Conservation (phyloP, 1,284 basidiomycete species). For the Polyporus tsugae region DNA sequence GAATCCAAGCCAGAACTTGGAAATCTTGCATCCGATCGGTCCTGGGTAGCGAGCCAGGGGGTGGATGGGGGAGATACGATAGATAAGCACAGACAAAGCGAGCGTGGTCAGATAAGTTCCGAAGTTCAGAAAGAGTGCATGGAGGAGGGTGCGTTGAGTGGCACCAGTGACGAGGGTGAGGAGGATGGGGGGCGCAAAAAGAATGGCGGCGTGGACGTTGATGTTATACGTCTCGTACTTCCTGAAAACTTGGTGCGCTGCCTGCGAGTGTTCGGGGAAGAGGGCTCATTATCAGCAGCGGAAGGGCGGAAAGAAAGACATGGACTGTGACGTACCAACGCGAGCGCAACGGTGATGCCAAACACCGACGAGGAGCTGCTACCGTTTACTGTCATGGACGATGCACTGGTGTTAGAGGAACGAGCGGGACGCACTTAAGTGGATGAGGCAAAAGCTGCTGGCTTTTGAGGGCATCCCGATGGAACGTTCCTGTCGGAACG, state of each 20-base stretch:
- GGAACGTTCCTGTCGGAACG: no score
- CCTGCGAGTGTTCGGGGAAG: not conserved
- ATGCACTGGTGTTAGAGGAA: not conserved
- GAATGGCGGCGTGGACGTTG: constrained; percentile 3
- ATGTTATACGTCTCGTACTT: constrained; percentile 12
- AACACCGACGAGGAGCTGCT: not conserved
- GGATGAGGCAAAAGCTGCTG: not conserved
- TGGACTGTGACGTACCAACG: not conserved
- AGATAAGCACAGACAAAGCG: constrained; percentile 3
- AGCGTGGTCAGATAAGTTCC: constrained; percentile 12
- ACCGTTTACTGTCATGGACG: not conserved
- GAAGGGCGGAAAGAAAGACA: not conserved
- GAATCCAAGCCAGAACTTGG: constrained; percentile 32
- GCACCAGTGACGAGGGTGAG: not conserved
- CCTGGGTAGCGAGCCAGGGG: constrained; percentile 31
- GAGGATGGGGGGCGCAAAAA: constrained; percentile 6
- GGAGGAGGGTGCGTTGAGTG: not conserved
- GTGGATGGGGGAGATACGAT: constrained; percentile 18
- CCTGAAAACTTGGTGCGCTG: constrained; percentile 11
- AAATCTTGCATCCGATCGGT: constrained; percentile 32
- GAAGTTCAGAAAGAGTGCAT: not conserved
- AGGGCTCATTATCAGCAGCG: not conserved
- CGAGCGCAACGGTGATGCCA: not conserved
- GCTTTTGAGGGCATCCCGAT: not conserved
- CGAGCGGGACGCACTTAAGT: not conserved